Evolutionary conservation across 1,139 yeast genomes (phyloP).

Genomic region (Pichia sp.): DNA sequence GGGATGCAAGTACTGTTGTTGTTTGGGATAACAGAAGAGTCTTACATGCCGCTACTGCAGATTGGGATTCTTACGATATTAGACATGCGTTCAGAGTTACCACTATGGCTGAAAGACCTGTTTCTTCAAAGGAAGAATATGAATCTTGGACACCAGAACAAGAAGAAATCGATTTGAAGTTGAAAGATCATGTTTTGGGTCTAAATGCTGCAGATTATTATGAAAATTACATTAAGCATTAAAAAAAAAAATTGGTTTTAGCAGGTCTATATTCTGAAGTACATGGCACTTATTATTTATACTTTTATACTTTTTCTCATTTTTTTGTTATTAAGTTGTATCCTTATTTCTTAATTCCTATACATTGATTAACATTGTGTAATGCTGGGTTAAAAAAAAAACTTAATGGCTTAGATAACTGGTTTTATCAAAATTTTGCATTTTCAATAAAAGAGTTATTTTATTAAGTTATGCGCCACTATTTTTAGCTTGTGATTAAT

Average conservation of each 20-base stretch:
- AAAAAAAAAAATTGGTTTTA: neutral
- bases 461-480: too few species aligned
- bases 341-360: too few species aligned
- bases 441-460: too few species aligned
- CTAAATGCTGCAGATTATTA: neutral
- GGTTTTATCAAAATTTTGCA: too few species aligned
- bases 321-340: too few species aligned
- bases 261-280: too few species aligned
- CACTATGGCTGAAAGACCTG: neutral
- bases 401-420: too few species aligned
- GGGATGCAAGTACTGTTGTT: slow-evolving; percentile 57
- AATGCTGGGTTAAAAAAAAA: too few species aligned
- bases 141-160: neutral
- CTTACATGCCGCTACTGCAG: slow-evolving; percentile 55
- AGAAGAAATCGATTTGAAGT: neutral
- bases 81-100: neutral
- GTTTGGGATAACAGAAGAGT: slow-evolving; percentile 68
- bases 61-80: slow-evolving; percentile 45
- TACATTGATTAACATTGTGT: too few species aligned
- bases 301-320: too few species aligned
- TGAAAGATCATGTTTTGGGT: neutral
- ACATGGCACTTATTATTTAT: too few species aligned
- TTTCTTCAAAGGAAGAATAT: neutral
- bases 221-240: neutral
- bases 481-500: too few species aligned